Evolutionary conservation across 495 filamentous ascomycete species (phyloP), one percentile per base, ranked within the genome.

Genomic region (Penicillium bialowiezense): DNA sequence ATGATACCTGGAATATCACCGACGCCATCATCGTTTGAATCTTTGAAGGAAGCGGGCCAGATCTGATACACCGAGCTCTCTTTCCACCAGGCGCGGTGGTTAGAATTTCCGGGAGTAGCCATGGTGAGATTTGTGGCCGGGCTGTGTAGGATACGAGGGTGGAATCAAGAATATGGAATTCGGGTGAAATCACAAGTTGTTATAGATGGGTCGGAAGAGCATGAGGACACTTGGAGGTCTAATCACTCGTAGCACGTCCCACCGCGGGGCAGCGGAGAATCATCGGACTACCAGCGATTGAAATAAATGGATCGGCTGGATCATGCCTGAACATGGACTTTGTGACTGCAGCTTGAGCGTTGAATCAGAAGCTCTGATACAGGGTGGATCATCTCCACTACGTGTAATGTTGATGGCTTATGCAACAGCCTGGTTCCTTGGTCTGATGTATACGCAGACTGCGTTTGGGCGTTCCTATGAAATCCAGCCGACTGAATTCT

Each of bases 1-100:
- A 82, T 78, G 34, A 88, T 81, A 12, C 85, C 85, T 1, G 73
- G 80, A 29, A 88, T 79, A 56, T 88, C 85, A 9, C 85, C 85
- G 50, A 83, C 70, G 26, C 85, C 85, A 60, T 87, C 83, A 42
- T 75, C 71, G 56, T 87, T 84, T 28, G 81, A 80, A 62, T 88
- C 86, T 19, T 81, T 77, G 68, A 79, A 88, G 7, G 74, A 79
- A 3, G 82, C 76, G 2, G 84, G 84, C 69, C 84, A 89, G 45
- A 89, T 83, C 56, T 89, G 85, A 57, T 89, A 88, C 34, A 87
- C 78, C 15, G 66, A 75, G 48, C 52, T 65, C 56, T 81, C 78
- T 62, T 79, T 80, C 77, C 78, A 80, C 77, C 70, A 76, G 36
- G 65, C 72, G 41, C 62, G 73, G 63, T 69, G 71, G 57, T 67